phyloP scores from a whole-genome alignment of 352 stramenopile species.

The Pythium apleroticum region DNA sequence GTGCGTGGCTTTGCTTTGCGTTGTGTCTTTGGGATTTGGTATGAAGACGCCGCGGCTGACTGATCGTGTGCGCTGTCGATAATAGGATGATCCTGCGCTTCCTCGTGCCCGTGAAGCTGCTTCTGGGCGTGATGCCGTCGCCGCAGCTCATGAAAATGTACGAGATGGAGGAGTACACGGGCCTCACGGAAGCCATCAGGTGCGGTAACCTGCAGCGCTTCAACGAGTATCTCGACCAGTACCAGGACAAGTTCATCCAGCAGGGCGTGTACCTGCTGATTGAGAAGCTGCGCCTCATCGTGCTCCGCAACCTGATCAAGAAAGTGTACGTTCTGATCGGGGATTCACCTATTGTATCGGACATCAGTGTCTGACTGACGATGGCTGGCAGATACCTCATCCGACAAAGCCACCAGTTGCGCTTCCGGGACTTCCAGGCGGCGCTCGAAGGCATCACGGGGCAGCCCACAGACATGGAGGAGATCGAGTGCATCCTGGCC shows the following conservation, averaged over 20 bases:
- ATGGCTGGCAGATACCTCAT: constrained; percentile 63
- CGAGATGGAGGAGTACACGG: constrained; percentile 79
- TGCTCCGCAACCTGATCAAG: constrained; percentile 96
- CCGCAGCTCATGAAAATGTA: constrained; percentile 91
- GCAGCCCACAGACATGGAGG: constrained; percentile 91
- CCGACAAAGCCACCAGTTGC: constrained; percentile 87
- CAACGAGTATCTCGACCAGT: constrained; percentile 89
- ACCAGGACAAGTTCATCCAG: constrained; percentile 90
- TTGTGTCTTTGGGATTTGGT: neutral
- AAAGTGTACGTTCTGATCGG: constrained; percentile 81
- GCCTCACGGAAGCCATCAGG: constrained; percentile 89
- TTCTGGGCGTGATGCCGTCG: constrained; percentile 92
- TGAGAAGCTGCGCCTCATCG: constrained; percentile 94
- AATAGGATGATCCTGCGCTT: constrained; percentile 93
- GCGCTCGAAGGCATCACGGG: constrained; percentile 86
- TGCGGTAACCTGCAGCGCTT: constrained; percentile 92
- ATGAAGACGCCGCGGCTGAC: neutral
- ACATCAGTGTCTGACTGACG: constrained; percentile 1
- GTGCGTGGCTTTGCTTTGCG: constrained; percentile 14
- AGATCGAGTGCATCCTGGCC: constrained; percentile 96
- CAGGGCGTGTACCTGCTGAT: constrained; percentile 96
- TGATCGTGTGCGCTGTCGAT: neutral
- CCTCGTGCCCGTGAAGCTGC: constrained; percentile 93
- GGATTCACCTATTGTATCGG: neutral
- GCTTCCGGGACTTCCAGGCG: constrained; percentile 87